Percentiles rank a stretch among this genome's conserved stretches.
Evolutionary conservation across 495 filamentous ascomycete genomes (phyloP).

Genomic region (Cercophora samala): DNA sequence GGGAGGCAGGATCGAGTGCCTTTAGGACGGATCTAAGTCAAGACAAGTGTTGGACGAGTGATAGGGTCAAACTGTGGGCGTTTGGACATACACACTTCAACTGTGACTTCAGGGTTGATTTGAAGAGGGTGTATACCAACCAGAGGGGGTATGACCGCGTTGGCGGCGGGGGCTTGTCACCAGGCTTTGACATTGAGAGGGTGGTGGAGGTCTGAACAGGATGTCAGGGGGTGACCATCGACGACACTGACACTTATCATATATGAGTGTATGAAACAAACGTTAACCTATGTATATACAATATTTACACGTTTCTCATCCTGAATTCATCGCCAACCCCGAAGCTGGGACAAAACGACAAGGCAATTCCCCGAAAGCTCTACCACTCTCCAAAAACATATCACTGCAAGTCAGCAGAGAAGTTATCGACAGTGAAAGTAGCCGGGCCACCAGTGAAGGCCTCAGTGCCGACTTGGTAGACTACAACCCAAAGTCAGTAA

Average conservation of each 20-base stretch:
- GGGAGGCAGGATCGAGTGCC: conserved; percentile 20
- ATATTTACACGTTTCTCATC: too few species aligned
- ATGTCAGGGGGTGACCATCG: too few species aligned
- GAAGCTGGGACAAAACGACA: too few species aligned
- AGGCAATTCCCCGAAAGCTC: too few species aligned
- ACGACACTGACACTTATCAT: too few species aligned
- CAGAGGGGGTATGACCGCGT: conserved; percentile 31
- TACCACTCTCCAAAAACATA: too few species aligned
- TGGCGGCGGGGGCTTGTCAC: not conserved
- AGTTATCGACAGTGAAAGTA: conserved; percentile 10
- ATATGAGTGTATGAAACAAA: too few species aligned
- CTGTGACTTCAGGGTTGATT: conserved; percentile 19
- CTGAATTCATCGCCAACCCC: too few species aligned
- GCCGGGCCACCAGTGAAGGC: conserved; percentile 37
- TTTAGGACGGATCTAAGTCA: conserved; percentile 47
- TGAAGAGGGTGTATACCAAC: conserved; percentile 28
- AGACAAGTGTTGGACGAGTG: conserved; percentile 42
- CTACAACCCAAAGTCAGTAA: conserved; percentile 24
- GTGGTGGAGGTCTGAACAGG: not conserved
- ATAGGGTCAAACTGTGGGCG: conserved; percentile 48
- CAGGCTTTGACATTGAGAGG: not conserved
- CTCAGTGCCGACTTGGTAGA: conserved; percentile 46
- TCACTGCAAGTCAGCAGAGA: conserved; percentile 7
- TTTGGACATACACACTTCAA: conserved; percentile 57
- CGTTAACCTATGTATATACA: too few species aligned